Evolutionary conservation across 768 basidiomycete species (phyloP).

Genomic region (Naganishia vaughanmartiniae): DNA sequence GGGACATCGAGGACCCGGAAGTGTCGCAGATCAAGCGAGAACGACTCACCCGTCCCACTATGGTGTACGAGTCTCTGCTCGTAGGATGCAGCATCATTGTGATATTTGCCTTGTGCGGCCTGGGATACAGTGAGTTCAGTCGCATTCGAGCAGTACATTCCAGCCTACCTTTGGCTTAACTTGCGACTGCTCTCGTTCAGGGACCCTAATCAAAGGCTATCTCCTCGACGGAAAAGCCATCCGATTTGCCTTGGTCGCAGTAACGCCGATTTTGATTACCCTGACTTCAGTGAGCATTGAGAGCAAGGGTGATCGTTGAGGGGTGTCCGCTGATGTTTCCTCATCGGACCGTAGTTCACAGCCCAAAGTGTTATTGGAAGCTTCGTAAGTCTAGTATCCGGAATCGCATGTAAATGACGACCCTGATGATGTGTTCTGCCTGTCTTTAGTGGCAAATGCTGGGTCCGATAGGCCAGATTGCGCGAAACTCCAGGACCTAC

Average conservation of each 20-base stretch:
- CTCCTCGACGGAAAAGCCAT: conserved; percentile 64
- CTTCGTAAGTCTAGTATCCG: neutral
- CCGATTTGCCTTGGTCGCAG: conserved; percentile 66
- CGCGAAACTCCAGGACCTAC: conserved; percentile 49
- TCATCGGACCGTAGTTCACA: neutral
- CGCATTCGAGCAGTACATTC: conserved; percentile 61
- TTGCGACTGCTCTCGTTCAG: too few relatives aligned
- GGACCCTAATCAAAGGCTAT: conserved; percentile 66
- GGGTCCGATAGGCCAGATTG: conserved; percentile 50
- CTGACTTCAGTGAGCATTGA: conserved; percentile 3
- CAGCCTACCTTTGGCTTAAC: neutral
- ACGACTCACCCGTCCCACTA: conserved; percentile 33
- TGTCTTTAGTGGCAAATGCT: conserved; percentile 49
- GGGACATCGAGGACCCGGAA: neutral
- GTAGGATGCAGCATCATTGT: conserved; percentile 45
- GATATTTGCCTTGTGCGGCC: conserved; percentile 35
- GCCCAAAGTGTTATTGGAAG: neutral
- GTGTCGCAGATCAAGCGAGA: neutral
- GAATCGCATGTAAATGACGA: neutral
- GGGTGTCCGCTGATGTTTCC: neutral
- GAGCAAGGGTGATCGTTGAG: neutral
- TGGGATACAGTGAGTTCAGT: too few relatives aligned
- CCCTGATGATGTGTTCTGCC: neutral
- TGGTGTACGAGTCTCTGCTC: conserved; percentile 45
- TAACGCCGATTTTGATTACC: conserved; percentile 59